Conservation (phyloP, 2,329 filamentous ascomycete genomes). For the Venturiaceae sp. region DNA sequence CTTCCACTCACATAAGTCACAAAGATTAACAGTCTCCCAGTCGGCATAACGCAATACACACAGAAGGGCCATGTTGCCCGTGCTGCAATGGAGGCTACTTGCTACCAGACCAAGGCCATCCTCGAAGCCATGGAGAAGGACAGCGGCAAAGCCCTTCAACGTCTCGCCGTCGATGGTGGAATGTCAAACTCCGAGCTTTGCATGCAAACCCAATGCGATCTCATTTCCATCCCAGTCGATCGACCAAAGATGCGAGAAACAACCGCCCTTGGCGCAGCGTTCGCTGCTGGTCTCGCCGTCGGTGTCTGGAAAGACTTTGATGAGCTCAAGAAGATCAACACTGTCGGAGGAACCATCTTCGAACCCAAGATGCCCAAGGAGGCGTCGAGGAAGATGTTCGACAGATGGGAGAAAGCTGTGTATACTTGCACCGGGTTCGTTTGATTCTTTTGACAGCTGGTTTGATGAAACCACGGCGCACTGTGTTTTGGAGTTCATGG, state of each 20-base stretch:
- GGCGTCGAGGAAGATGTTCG: constrained; percentile 54
- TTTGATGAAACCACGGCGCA: background rate
- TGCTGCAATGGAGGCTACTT: constrained; percentile 82
- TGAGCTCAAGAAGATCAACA: constrained; percentile 65
- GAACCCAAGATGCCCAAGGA: constrained; percentile 52
- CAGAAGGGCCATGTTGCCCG: constrained; percentile 81
- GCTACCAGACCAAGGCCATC: constrained; percentile 88
- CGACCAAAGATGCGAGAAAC: constrained; percentile 85
- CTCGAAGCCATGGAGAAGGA: constrained; percentile 87
- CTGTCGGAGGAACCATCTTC: constrained; percentile 61
- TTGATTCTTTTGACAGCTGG: background rate
- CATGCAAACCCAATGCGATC: constrained; percentile 87
- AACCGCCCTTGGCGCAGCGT: constrained; percentile 78
- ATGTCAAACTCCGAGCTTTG: constrained; percentile 82
- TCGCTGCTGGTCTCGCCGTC: constrained; percentile 78
- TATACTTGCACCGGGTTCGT: constrained; percentile 62
- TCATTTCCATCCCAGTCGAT: constrained; percentile 74
- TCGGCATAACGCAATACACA: constrained; percentile 79
- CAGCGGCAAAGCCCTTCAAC: constrained; percentile 63
- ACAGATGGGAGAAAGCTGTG: constrained; percentile 67
- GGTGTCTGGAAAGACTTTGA: constrained; percentile 68
- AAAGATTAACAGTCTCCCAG: constrained; percentile 21
- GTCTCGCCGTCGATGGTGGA: constrained; percentile 77
- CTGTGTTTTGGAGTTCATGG: background rate
- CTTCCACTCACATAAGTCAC: too few species aligned